These are phyloP conservation scores for Pestalotiopsis sp. DNA, from an alignment of 2,329 filamentous ascomycete species.

Conservation along the genomic window DNA sequence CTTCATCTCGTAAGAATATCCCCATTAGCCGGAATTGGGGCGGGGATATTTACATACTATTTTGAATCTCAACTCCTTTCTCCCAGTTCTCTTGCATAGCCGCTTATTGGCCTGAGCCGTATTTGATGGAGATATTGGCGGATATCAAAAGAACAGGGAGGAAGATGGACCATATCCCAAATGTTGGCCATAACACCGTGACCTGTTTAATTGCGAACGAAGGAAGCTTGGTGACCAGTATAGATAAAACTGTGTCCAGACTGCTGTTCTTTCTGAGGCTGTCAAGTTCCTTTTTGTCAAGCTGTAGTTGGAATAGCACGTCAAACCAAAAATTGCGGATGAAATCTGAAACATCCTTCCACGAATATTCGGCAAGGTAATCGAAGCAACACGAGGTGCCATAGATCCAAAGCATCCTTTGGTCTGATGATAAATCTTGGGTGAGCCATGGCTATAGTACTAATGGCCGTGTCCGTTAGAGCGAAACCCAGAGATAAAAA, in stretches of 20 bases:
- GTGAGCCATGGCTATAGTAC: too few species aligned
- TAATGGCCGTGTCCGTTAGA: too few species aligned
- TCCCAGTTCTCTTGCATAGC: background rate
- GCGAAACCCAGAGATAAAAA: too few species aligned
- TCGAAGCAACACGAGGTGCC: too few species aligned
- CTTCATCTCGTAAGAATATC: background rate
- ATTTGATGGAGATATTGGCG: background rate
- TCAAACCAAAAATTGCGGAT: background rate
- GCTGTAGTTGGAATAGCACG: background rate
- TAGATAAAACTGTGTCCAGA: background rate
- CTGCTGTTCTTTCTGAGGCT: background rate
- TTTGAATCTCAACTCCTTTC: background rate
- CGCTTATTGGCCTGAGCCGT: background rate
- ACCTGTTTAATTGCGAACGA: background rate
- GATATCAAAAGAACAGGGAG: background rate
- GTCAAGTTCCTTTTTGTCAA: background rate
- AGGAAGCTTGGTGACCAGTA: background rate
- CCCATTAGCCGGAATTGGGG: background rate
- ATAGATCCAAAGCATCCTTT: too few species aligned
- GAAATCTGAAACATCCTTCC: background rate
- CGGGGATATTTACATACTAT: background rate
- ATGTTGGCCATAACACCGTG: background rate
- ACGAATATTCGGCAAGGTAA: background rate
- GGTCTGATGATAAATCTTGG: too few species aligned
- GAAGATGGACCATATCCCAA: background rate